phyloP scores from a whole-genome alignment of 2,329 filamentous ascomycete genomes.

The Zymoseptoria pseudotritici region DNA sequence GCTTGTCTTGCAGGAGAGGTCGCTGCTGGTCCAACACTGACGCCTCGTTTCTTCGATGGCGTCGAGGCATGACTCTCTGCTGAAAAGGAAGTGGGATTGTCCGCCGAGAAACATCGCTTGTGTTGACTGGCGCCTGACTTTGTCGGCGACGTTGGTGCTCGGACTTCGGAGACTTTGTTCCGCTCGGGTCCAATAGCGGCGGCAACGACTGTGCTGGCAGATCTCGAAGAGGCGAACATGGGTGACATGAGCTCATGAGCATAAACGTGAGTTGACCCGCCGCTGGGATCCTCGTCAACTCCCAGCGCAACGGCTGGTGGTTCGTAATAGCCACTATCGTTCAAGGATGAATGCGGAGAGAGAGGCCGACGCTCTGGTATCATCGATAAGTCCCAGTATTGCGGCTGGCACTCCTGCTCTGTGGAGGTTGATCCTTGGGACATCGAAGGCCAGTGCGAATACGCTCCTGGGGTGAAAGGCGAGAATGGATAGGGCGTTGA shows the following conservation, averaged over 20 bases:
- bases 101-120: slow-evolving; percentile 24
- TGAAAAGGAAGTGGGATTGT: slow-evolving; percentile 20
- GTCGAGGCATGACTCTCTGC: slow-evolving; percentile 8
- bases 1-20: not conserved
- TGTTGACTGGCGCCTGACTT: slow-evolving; percentile 12
- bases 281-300: slow-evolving; percentile 3
- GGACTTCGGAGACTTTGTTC: slow-evolving; percentile 14
- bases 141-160: slow-evolving; percentile 7
- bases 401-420: slow-evolving; percentile 8
- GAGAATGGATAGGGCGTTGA: not conserved
- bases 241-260: slow-evolving; percentile 19
- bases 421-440: slow-evolving; percentile 2
- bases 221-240: not conserved
- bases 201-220: not conserved
- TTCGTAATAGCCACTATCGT: slow-evolving; percentile 26
- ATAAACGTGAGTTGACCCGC: slow-evolving; percentile 17
- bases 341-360: slow-evolving; percentile 17
- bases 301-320: slow-evolving; percentile 9
- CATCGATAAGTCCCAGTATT: slow-evolving; percentile 28
- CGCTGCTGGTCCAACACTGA: slow-evolving; percentile 16
- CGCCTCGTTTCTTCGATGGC: slow-evolving; percentile 11
- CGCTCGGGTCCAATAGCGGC: slow-evolving; percentile 2
- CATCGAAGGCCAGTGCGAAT: slow-evolving; percentile 9
- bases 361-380: slow-evolving; percentile 15
- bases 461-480: slow-evolving; percentile 11